Percentiles rank a stretch among this genome's conserved stretches.
These are phyloP conservation scores for Phytophthora vignae DNA, from an alignment of 352 stramenopile species.

Conservation along the genomic window DNA sequence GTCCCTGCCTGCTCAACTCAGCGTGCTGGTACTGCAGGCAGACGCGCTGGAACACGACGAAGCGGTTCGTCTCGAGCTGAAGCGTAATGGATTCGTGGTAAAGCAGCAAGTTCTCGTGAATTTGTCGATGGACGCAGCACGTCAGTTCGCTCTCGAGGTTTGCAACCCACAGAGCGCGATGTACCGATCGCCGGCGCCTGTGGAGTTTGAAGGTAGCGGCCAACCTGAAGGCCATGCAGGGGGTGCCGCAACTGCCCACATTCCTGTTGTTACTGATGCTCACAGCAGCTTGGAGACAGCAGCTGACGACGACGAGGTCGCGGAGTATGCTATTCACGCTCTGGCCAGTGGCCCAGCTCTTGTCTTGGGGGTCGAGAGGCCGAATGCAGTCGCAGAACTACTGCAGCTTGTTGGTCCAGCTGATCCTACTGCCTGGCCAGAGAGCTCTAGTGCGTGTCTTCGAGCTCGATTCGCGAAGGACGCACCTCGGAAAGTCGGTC, in stretches of 20 bases:
- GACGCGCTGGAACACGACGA: conserved; percentile 67
- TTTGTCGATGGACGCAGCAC: conserved; percentile 46
- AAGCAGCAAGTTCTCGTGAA: conserved; percentile 56
- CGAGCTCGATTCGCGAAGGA: conserved; percentile 56
- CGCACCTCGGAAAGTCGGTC: conserved; percentile 38
- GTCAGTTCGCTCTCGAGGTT: conserved; percentile 49
- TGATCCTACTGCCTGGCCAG: conserved; percentile 37
- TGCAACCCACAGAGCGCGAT: conserved; percentile 43
- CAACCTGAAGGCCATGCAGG: conserved; percentile 7
- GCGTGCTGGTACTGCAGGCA: conserved; percentile 64
- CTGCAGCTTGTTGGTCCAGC: conserved; percentile 59
- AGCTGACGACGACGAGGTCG: conserved; percentile 24
- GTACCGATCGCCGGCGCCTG: conserved; percentile 16
- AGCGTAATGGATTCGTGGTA: conserved; percentile 51
- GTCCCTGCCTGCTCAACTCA: conserved; percentile 33
- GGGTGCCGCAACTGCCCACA: neutral
- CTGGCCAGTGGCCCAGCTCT: conserved; percentile 47
- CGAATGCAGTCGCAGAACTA: conserved; percentile 57
- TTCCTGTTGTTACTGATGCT: neutral
- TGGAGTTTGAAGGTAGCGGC: conserved; percentile 12
- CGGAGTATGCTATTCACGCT: conserved; percentile 39
- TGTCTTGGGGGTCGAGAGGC: conserved; percentile 55
- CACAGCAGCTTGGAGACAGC: neutral
- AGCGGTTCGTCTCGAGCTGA: conserved; percentile 57
- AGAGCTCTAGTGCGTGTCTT: conserved; percentile 28